Conservation (phyloP, 441 rosid genomes). For the Cnidoscolus chayamansa region DNA sequence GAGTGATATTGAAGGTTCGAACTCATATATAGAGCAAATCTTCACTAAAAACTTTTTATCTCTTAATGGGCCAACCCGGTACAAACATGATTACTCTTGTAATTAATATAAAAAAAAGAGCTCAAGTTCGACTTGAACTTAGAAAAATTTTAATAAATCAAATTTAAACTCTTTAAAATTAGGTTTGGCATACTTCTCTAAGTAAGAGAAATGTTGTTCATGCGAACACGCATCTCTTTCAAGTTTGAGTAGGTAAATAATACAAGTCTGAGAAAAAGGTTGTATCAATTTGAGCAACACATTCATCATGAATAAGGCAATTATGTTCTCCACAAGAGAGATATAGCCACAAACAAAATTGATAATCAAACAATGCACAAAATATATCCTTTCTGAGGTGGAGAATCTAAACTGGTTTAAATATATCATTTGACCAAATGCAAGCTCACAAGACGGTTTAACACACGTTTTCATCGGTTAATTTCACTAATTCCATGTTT, state of each 20-base stretch:
- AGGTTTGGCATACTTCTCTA: too few species aligned
- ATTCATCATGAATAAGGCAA: neutral
- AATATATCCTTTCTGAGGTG: neutral
- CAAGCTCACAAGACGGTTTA: neutral
- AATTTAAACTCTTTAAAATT: too few species aligned
- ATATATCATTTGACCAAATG: neutral
- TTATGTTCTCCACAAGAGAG: neutral
- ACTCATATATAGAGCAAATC: too few species aligned
- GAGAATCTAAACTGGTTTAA: slow-evolving; percentile 8
- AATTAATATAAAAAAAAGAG: too few species aligned
- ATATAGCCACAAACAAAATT: neutral
- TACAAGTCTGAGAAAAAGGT: neutral
- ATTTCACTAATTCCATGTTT: slow-evolving; percentile 5
- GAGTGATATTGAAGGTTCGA: too few species aligned
- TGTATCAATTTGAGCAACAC: neutral
- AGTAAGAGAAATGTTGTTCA: too few species aligned
- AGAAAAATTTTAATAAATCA: too few species aligned
- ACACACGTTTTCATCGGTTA: neutral
- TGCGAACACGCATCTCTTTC: slow-evolving; percentile 51
- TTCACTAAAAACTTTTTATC: too few species aligned
- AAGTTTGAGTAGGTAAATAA: slow-evolving; percentile 39
- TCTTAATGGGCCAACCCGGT: too few species aligned
- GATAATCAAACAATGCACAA: neutral
- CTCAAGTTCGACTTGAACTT: too few species aligned
- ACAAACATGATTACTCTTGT: too few species aligned